A percentile compares a stretch with the other conserved stretches of the same genome.
Conservation (phyloP, 1,284 basidiomycete species). For the Ceratobasidium sp. region DNA sequence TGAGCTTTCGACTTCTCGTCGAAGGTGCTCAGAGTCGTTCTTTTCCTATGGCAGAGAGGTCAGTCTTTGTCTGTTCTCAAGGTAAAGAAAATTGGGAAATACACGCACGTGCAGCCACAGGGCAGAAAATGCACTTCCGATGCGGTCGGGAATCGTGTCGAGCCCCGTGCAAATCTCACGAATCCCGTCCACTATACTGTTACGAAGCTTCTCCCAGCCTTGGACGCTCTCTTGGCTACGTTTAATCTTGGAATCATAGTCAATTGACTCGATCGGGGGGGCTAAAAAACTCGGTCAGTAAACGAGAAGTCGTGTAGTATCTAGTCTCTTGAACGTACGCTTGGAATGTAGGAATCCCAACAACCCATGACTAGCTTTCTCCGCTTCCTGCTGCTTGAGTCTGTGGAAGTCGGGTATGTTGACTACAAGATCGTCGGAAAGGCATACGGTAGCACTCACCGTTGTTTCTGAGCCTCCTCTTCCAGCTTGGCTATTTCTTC, state of each 20-base stretch:
- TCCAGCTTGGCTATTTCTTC: slow-evolving; percentile 9
- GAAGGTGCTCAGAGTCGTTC: background rate
- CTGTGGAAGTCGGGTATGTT: too few relatives aligned
- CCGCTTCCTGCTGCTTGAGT: background rate
- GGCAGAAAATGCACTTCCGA: slow-evolving; percentile 21
- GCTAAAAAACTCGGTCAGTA: background rate
- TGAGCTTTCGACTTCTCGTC: background rate
- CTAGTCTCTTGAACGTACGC: background rate
- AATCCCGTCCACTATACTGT: background rate
- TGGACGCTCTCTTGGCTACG: background rate
- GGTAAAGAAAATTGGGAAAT: too few relatives aligned
- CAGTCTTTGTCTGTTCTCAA: background rate
- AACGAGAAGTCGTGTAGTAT: too few relatives aligned
- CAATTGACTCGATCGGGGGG: background rate
- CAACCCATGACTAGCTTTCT: background rate
- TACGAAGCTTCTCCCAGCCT: background rate
- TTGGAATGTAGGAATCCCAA: background rate
- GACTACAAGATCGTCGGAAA: too few relatives aligned
- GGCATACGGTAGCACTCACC: background rate
- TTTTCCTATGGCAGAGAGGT: background rate
- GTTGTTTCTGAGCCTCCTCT: background rate
- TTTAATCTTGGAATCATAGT: slow-evolving; percentile 1
- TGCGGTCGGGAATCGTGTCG: slow-evolving; percentile 12
- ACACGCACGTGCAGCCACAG: slow-evolving; percentile 14
- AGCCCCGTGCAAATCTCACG: slow-evolving; percentile 10